These are phyloP conservation scores for Cyclanthera cordifolia DNA, from an alignment of 306 rosid genomes.

Conservation along the genomic window DNA sequence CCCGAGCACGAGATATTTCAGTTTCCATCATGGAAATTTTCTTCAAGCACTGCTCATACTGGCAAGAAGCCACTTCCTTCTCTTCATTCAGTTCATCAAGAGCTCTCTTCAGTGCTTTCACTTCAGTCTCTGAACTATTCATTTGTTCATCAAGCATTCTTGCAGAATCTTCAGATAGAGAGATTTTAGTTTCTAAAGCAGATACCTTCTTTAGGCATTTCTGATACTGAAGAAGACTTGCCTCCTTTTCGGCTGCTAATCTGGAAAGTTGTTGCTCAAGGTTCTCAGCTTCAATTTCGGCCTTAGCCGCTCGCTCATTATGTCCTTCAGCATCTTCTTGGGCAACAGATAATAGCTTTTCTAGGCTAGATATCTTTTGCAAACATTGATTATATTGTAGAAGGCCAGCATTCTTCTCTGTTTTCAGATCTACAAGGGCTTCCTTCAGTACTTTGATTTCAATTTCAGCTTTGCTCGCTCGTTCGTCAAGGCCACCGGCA, in stretches of 20 bases:
- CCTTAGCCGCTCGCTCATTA: constrained; percentile 44
- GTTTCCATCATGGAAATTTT: constrained; percentile 56
- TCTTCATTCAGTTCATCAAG: constrained; percentile 39
- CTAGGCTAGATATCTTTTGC: constrained; percentile 58
- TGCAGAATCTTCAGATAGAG: constrained; percentile 55
- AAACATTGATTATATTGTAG: constrained; percentile 51
- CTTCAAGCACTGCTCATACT: constrained; percentile 55
- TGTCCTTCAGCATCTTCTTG: constrained; percentile 42
- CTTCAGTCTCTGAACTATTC: constrained; percentile 49
- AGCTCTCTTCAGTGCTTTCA: constrained; percentile 38
- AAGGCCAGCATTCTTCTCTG: constrained; percentile 57
- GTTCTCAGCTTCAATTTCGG: constrained; percentile 50
- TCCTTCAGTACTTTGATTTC: constrained; percentile 67
- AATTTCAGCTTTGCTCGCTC: constrained; percentile 79
- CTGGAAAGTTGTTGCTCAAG: constrained; percentile 47
- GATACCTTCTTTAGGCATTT: constrained; percentile 59
- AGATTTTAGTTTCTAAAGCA: constrained; percentile 54
- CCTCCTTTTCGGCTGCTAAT: constrained; percentile 63
- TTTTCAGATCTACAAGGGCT: constrained; percentile 49
- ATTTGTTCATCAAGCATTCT: constrained; percentile 48
- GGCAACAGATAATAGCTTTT: constrained; percentile 34
- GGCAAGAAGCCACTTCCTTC: constrained; percentile 50
- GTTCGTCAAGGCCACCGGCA: constrained; percentile 66
- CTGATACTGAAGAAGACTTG: constrained; percentile 40
- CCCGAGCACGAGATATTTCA: constrained; percentile 52